Base-by-base conservation (phyloP, 2,329 filamentous ascomycete genomes). In the Hypoxylon sp. region DNA sequence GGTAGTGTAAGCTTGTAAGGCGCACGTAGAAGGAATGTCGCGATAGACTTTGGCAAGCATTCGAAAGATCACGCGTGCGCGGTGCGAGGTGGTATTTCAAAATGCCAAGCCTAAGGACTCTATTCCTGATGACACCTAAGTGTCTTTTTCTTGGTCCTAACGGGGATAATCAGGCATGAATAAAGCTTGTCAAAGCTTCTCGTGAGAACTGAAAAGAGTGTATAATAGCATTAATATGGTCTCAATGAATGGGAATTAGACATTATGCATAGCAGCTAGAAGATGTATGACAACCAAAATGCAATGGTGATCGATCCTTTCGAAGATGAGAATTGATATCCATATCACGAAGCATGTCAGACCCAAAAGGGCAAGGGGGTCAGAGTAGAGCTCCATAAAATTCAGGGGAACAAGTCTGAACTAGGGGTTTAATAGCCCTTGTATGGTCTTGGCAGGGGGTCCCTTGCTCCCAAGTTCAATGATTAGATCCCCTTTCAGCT, bases 401-500 rank as follows among this genome's bases (percentile, higher is more conserved):
- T 63, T 69, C 63, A 69, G 67, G 67, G 60, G 67, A 67, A 64
- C 28, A 36, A 19, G 19, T 19, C 43, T n/a, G 53, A 60, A 43
- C 51, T 46, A 67, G 59, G 63, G 66, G 43, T 30, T 43, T 21
- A 30, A 43, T 60, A 41, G 30, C 52, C 60, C 60, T 48, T 46
- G 60, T 28, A 11, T 34, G 34, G 60, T 52, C 67, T 69, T 69
- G 67, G 67, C 67, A 69, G 63, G 67, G 67, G 64, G n/a, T 45
- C 36, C 53, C 58, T 55, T 51, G 56, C 41, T 25, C 38, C 21
- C 46, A 43, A 11, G 17, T 51, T 65, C 21, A 43, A 32, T 63
- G 28, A 49, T 51, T 46, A 63, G 17, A 56, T 58, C 30, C 52
- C 43, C 25, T 52, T 48, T 56, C 38, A 21, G 38, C 38, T 43